Evolutionary conservation across 306 rosid species (phyloP).

Genomic region (Acacia confusa): DNA sequence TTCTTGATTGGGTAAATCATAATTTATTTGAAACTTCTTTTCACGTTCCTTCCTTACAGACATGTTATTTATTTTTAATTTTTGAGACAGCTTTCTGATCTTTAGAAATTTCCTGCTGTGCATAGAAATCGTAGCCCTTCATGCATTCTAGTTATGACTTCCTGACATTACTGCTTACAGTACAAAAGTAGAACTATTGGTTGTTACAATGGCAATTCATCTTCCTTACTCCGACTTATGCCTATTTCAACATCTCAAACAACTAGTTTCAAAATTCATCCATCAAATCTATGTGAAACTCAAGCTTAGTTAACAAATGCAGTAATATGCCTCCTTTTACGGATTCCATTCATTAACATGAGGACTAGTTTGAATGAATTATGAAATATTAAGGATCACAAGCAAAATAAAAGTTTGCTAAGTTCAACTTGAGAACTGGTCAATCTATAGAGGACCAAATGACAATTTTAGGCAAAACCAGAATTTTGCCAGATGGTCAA

Average conservation of each 20-base stretch:
- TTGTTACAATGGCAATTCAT: not conserved
- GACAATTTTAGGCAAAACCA: not conserved
- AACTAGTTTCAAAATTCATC: not conserved
- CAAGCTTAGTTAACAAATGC: not conserved
- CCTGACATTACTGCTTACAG: not conserved
- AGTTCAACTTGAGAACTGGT: not conserved
- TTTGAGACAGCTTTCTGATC: not conserved
- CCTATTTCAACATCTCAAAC: not conserved
- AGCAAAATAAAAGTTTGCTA: not conserved
- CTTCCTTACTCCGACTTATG: not conserved
- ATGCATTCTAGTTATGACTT: not conserved
- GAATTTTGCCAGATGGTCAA: not conserved
- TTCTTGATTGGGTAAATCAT: conserved; percentile 85
- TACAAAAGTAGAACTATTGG: not conserved
- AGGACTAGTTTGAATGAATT: not conserved
- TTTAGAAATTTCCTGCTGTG: not conserved
- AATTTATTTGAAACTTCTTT: conserved; percentile 18
- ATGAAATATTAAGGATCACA: not conserved
- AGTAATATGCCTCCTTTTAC: not conserved
- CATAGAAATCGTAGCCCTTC: not conserved
- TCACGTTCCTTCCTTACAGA: not conserved
- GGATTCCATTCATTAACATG: not conserved
- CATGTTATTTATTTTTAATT: too few species aligned
- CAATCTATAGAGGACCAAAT: not conserved
- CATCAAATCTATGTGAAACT: not conserved